Evolutionary conservation across 2,329 filamentous ascomycete genomes (phyloP).

Genomic region (Pseudogymnoascus sp.): DNA sequence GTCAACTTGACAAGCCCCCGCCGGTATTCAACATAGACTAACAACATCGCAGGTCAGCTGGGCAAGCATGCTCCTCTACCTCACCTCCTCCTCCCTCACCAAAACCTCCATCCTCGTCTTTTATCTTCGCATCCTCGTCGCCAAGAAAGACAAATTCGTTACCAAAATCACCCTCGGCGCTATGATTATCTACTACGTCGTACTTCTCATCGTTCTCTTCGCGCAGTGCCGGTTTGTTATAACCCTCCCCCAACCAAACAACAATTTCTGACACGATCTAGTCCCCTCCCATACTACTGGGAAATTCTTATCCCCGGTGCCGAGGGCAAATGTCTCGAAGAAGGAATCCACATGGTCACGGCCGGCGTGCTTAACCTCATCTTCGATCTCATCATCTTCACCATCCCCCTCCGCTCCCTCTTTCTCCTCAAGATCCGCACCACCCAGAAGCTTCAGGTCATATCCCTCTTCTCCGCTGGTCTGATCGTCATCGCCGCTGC

Average conservation of each 20-base stretch:
- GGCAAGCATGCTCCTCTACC: slow-evolving; percentile 11
- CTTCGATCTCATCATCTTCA: slow-evolving; percentile 2
- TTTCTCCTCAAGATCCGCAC: slow-evolving; percentile 8
- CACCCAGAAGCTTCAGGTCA: slow-evolving; percentile 2
- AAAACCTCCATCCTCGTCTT: slow-evolving; percentile 14
- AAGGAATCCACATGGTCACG: background rate
- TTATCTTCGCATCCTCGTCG: slow-evolving; percentile 12
- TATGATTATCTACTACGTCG: background rate
- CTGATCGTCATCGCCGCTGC: slow-evolving; percentile 1
- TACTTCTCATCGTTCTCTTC: background rate
- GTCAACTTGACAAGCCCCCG: background rate
- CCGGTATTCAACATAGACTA: background rate
- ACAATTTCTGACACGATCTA: background rate
- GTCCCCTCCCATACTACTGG: slow-evolving; percentile 3
- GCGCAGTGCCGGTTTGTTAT: slow-evolving; percentile 8
- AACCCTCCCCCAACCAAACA: background rate
- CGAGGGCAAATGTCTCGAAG: background rate
- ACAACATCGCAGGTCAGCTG: slow-evolving; percentile 6
- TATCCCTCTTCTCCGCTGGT: background rate
- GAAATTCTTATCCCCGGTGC: background rate
- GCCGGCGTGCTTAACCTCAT: background rate
- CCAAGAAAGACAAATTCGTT: background rate
- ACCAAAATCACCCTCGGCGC: slow-evolving; percentile 2
- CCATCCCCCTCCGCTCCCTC: slow-evolving; percentile 2
- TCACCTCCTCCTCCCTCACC: slow-evolving; percentile 7